Base-by-base conservation (phyloP, 441 rosid species). In the Adansonia madagascariensis region DNA sequence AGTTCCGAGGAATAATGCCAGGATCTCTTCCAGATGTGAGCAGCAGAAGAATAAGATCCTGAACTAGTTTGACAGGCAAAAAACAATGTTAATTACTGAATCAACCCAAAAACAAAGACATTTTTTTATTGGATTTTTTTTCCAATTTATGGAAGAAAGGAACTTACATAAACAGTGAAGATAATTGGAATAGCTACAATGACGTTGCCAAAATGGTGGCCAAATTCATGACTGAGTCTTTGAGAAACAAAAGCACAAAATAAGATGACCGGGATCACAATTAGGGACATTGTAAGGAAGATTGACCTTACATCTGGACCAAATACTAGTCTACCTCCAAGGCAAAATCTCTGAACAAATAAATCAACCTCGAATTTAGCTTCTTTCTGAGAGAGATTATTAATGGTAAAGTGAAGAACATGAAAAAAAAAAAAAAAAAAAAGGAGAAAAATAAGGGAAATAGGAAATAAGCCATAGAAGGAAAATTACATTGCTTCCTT, bases 21-120 rank as follows among this genome's bases (percentile, higher is more conserved):
- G 97, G 98, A 84, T 93, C 98, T 83, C 88, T 85, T 49, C 89
- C 85, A 39, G 97, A 91, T 67, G 98, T 86, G 76, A 93, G 87
- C 73, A 89, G 83, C 77, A 93, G 95, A 83, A 93, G 92, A 31
- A 80, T 12, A 77, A 91, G 64, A 76, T 82, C 92, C 97, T 93
- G 82, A 57, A 73, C 4, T 74, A 53, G 67, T 75, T 67, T 63
- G 41, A 75, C 74, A 83, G 71, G 76, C 7, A 31, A 31, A 74
- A 66, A 68, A 74, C 20, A 46, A 39, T 35, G n/a, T 39, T 17
- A 24, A 17, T 52, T 11, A 39, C 52, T 41, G 76, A 56, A 39
- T 43, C 0, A 14, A 20, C 6, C 50, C 22, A 52, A 4, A 31
- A 35, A 8, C 52, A 72, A 24, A n/a, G 57, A 53, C 18, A 39